Evolutionary conservation across 140 eudicot genomes (phyloP).

Genomic region (Erigeron philadelphicus): DNA sequence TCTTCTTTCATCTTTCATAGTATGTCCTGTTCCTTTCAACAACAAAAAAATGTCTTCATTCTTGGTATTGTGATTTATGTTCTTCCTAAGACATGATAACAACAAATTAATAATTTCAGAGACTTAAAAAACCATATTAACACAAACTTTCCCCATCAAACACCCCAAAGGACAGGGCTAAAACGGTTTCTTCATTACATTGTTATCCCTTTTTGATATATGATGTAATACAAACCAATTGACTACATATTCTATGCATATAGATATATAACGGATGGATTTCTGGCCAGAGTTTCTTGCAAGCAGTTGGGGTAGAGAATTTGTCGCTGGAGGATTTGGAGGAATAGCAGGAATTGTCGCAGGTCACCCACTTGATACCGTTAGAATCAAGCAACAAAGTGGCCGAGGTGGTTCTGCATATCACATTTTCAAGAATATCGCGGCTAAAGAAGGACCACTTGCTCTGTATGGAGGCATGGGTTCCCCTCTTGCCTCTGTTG

Average conservation of each 20-base stretch:
- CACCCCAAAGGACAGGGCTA: too few species aligned
- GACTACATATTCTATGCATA: too few species aligned
- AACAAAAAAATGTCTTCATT: too few species aligned
- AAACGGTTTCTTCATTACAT: too few species aligned
- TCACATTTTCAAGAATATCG: conserved; percentile 36
- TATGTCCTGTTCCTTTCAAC: not conserved
- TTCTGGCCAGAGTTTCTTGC: conserved; percentile 73
- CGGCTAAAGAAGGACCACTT: conserved; percentile 46
- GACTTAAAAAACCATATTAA: too few species aligned
- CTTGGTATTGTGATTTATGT: too few species aligned
- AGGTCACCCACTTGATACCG: conserved; percentile 74
- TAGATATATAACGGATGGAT: not conserved
- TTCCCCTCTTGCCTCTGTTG: conserved; percentile 73
- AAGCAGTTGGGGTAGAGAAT: conserved; percentile 71
- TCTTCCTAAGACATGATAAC: too few species aligned
- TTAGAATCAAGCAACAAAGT: conserved; percentile 67
- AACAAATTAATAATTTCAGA: too few species aligned
- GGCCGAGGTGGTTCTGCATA: conserved; percentile 41
- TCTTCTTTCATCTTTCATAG: not conserved
- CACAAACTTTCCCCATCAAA: too few species aligned
- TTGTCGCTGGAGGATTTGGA: conserved; percentile 85
- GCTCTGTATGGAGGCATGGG: conserved; percentile 72
- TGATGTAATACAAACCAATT: too few species aligned
- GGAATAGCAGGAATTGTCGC: conserved; percentile 65
- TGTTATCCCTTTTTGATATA: too few species aligned